Evolutionary conservation across 495 filamentous ascomycete genomes (phyloP).

Genomic region (Aspergillus steynii): DNA sequence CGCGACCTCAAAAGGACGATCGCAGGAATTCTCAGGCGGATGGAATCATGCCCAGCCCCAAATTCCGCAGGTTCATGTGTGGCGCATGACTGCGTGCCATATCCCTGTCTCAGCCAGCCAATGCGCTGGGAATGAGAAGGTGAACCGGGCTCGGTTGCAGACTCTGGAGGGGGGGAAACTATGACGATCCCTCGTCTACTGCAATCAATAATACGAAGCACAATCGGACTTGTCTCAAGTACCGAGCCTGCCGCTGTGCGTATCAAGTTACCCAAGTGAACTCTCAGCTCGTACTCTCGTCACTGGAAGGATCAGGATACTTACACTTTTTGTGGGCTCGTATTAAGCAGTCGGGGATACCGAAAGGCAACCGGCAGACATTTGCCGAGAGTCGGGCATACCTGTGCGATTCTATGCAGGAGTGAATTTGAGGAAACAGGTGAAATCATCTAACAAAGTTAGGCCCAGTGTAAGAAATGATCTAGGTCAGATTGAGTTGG

Average conservation of each 20-base stretch:
- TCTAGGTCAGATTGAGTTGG: background rate
- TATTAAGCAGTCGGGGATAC: background rate
- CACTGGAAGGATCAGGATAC: background rate
- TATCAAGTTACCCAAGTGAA: background rate
- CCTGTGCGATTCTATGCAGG: background rate
- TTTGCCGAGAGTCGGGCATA: too few species aligned
- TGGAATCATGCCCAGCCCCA: background rate
- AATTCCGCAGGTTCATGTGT: background rate
- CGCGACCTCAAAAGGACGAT: background rate
- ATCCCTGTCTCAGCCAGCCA: background rate
- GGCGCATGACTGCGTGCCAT: conserved; percentile 3
- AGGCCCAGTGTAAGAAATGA: background rate
- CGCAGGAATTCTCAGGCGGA: background rate
- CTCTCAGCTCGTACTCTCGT: background rate
- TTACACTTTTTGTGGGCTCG: background rate
- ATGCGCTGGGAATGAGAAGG: background rate
- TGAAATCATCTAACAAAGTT: background rate
- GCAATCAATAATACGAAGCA: too few species aligned
- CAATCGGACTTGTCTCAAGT: background rate
- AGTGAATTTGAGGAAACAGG: background rate
- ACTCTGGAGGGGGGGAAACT: too few species aligned
- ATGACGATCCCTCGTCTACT: background rate
- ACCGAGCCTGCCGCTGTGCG: background rate
- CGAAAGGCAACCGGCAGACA: background rate
- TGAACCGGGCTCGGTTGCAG: background rate